phyloP scores from a whole-genome alignment of 202 grass and related monocot species.

The Setaria viridis region DNA sequence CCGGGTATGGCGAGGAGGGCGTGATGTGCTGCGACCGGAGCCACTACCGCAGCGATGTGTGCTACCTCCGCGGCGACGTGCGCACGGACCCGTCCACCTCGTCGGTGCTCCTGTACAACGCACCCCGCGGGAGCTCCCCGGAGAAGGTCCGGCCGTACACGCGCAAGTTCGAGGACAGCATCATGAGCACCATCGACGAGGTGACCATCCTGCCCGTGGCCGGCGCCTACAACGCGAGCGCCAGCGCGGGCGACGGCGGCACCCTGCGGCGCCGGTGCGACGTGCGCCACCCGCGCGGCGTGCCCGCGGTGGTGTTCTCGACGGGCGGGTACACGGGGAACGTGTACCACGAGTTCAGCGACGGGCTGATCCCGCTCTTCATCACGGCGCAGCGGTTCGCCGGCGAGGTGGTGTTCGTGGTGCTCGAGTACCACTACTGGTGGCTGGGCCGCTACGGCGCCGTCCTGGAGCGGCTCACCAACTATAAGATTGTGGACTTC shows the following conservation, averaged over 20 bases:
- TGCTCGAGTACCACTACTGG: constrained; percentile 91
- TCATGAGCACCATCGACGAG: constrained; percentile 84
- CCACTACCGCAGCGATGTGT: constrained; percentile 87
- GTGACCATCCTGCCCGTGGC: constrained; percentile 52
- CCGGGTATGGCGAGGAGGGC: constrained; percentile 37
- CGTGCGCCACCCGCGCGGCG: constrained; percentile 64
- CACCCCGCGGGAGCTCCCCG: constrained; percentile 40
- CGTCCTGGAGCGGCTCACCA: constrained; percentile 70
- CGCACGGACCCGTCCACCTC: constrained; percentile 78
- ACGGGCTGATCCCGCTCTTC: constrained; percentile 86
- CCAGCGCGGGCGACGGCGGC: not conserved
- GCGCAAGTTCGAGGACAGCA: constrained; percentile 79
- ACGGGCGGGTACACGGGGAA: constrained; percentile 96
- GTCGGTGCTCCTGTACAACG: constrained; percentile 63
- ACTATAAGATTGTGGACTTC: constrained; percentile 87
- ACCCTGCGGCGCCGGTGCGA: constrained; percentile 57
- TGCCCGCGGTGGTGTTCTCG: constrained; percentile 82
- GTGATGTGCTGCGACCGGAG: constrained; percentile 85
- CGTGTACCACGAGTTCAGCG: constrained; percentile 96
- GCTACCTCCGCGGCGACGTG: constrained; percentile 82
- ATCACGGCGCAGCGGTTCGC: constrained; percentile 73
- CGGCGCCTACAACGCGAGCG: constrained; percentile 16
- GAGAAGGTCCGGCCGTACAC: constrained; percentile 89
- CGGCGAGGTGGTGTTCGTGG: constrained; percentile 79
- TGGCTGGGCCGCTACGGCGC: constrained; percentile 81